Conservation (phyloP, 345 rosid genomes). For the Gossypium ekmanianum region DNA sequence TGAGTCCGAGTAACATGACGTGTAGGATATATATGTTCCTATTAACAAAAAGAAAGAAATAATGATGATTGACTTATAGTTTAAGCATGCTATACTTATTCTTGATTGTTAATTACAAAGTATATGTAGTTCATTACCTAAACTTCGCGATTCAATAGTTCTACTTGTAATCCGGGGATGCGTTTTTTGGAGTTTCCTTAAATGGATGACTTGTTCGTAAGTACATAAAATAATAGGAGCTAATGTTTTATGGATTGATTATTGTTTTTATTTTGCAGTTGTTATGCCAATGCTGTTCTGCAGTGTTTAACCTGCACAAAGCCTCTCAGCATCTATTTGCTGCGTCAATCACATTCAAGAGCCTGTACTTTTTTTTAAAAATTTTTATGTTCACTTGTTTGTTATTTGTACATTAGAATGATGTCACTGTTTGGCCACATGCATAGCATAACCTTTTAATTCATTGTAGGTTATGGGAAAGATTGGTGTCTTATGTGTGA, state of each 20-base stretch:
- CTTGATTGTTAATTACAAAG: not conserved
- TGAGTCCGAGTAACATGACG: not conserved
- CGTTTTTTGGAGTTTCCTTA: not conserved
- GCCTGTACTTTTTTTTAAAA: constrained; percentile 40
- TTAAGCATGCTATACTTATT: not conserved
- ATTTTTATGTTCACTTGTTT: constrained; percentile 9
- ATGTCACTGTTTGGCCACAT: not conserved
- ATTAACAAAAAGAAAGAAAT: constrained; percentile 1
- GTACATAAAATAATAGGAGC: not conserved
- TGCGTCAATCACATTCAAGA: constrained; percentile 69
- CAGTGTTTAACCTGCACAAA: constrained; percentile 78
- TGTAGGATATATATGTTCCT: not conserved
- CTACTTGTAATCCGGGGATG: not conserved
- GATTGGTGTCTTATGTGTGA: constrained; percentile 89
- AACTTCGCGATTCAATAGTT: not conserved
- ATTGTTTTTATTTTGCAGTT: constrained; percentile 41
- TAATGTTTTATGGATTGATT: constrained; percentile 9
- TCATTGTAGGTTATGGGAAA: constrained; percentile 50
- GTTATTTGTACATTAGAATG: not conserved
- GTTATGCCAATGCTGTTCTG: constrained; percentile 88
- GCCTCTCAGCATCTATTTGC: constrained; percentile 71
- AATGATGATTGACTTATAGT: not conserved
- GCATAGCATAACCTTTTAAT: constrained; percentile 8
- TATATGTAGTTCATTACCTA: not conserved
- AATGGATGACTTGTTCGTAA: not conserved